A percentile compares a stretch with the other conserved stretches of the same genome.
phyloP scores from a whole-genome alignment of 2,329 filamentous ascomycete species.

The Colletotrichum sp. region DNA sequence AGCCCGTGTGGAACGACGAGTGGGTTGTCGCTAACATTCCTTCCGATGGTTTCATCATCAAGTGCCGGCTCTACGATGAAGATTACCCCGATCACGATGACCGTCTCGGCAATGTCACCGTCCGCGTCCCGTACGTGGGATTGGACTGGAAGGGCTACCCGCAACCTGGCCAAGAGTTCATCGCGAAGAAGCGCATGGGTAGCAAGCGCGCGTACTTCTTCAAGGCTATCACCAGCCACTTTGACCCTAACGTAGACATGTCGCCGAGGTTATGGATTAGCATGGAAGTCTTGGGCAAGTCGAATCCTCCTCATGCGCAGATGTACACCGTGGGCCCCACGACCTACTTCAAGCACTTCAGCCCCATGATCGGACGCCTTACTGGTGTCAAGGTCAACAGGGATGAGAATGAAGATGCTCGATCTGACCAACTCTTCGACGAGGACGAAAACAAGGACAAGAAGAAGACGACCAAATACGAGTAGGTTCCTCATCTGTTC shows the following conservation, averaged over 20 bases:
- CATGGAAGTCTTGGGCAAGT: slow-evolving; percentile 78
- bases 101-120: slow-evolving; percentile 83
- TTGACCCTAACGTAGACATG: slow-evolving; percentile 68
- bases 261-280: slow-evolving; percentile 75
- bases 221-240: slow-evolving; percentile 69
- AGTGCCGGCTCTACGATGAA: slow-evolving; percentile 89
- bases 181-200: slow-evolving; percentile 82
- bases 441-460: slow-evolving; percentile 35
- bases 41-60: slow-evolving; percentile 79
- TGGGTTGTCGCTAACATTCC: slow-evolving; percentile 93
- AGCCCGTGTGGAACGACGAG: slow-evolving; percentile 82
- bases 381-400: slow-evolving; percentile 73
- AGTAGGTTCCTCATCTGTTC: slow-evolving; percentile 56
- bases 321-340: slow-evolving; percentile 82
- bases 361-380: slow-evolving; percentile 85
- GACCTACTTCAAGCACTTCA: slow-evolving; percentile 83
- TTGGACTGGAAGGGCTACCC: slow-evolving; percentile 74
- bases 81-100: slow-evolving; percentile 88
- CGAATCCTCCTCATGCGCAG: slow-evolving; percentile 69
- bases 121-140: slow-evolving; percentile 64
- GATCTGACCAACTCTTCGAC: slow-evolving; percentile 26
- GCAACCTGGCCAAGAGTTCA: slow-evolving; percentile 62
- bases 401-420: slow-evolving; percentile 56
- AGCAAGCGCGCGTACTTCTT: slow-evolving; percentile 87
- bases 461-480: slow-evolving; percentile 72